A percentile compares a stretch with the other conserved stretches of the same genome.
Evolutionary conservation across 768 basidiomycete species (phyloP).

Genomic region (Collybia sordida): DNA sequence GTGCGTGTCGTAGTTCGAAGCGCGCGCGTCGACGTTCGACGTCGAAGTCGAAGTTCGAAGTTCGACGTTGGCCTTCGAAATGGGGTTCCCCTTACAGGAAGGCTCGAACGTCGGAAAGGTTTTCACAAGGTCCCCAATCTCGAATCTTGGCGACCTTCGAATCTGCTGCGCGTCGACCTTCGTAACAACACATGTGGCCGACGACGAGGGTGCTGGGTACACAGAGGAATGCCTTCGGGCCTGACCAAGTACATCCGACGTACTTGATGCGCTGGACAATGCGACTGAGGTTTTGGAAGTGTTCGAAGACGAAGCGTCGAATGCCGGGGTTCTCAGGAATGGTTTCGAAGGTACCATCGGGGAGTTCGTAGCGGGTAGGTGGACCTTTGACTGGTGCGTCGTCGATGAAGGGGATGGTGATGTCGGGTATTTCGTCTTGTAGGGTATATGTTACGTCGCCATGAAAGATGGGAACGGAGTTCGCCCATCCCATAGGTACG

Average conservation of each 20-base stretch:
- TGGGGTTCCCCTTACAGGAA: too few relatives aligned
- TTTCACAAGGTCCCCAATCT: slow-evolving; percentile 8
- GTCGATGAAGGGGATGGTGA: slow-evolving; percentile 18
- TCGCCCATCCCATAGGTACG: too few relatives aligned
- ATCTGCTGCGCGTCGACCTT: slow-evolving; percentile 27
- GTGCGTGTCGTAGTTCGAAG: too few relatives aligned
- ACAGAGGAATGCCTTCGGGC: too few relatives aligned
- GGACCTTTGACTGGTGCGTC: slow-evolving; percentile 12
- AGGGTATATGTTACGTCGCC: too few relatives aligned
- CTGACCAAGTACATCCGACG: slow-evolving; percentile 27
- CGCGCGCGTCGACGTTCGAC: too few relatives aligned
- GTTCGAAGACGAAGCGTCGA: too few relatives aligned
- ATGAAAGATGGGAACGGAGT: too few relatives aligned
- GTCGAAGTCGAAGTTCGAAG: too few relatives aligned
- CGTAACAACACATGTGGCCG: slow-evolving; percentile 32
- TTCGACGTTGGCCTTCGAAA: too few relatives aligned
- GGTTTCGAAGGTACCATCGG: neutral
- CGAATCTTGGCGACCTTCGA: too few relatives aligned
- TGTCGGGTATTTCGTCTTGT: neutral
- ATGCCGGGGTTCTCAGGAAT: slow-evolving; percentile 27
- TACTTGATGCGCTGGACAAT: slow-evolving; percentile 30
- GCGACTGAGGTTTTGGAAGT: slow-evolving; percentile 30
- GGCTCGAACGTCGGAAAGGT: slow-evolving; percentile 12
- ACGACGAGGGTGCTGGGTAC: slow-evolving; percentile 18
- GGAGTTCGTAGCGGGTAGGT: neutral